Base-by-base conservation (phyloP, 2,329 filamentous ascomycete species). In the Arthrinium phaeospermum region DNA sequence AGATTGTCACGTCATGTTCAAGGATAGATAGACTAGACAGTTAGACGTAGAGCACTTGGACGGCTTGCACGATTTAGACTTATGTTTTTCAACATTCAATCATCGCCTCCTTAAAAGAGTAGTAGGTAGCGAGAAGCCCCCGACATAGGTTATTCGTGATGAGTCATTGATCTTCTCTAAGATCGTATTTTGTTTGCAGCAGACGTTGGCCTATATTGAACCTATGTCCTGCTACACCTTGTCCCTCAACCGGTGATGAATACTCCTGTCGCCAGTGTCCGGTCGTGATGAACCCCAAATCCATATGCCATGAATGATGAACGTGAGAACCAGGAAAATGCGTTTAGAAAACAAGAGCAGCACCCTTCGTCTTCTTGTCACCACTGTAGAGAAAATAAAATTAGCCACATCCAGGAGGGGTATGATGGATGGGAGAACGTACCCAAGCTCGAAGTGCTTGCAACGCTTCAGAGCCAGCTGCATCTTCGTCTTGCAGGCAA, bases 331-430 rank as follows among this genome's bases (percentile, higher is more conserved):
- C 51, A 53, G 51, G 44, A 71, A 67, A 71, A 83, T 80, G 81
- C 80, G 90, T 88, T 92, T 98, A 99, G 92, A 99, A 99, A 83
- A 99, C 96, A 84, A 99, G 92, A 87, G 96, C 96, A 82, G 96
- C 96, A 93, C 96, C 96, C 95, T 99, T 99, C 83, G 96, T 99
- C 94, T 99, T 99, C 95, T 99, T 99, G 93, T 99, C 96, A 92
- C 96, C 96, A 92, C 96, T 97, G 81, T 82, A 79, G 72, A 76
- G 74, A 73, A 37, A 61, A 72, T 69, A 81, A 89, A 86, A 77
- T 82, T 78, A 70, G 70, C 73, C 71, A 37, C 64, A 46, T 51
- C 22, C 27, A 13, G n/a, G 49, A n/a, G 12, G 46, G 41, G 6
- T 68, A 45, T 68, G 12, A 45, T 45, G 22, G 30, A 27, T 14